These are phyloP conservation scores for Linum usitatissimum DNA, from an alignment of 345 rosid species.

Conservation along the genomic window DNA sequence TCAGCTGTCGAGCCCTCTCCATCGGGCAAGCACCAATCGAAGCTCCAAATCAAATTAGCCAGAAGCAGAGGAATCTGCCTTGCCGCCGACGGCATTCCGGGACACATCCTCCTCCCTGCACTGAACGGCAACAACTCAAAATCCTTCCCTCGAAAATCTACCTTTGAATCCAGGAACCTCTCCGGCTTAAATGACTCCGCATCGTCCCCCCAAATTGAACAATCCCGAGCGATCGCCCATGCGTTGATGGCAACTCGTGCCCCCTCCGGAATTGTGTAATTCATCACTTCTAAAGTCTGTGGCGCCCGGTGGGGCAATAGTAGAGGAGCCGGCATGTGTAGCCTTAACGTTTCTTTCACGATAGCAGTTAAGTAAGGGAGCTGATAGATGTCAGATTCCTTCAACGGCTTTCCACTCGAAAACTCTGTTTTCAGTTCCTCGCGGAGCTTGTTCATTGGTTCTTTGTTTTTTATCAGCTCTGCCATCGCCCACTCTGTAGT, in stretches of 20 bases:
- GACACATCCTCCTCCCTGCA: neutral
- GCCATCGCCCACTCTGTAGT: constrained; percentile 23
- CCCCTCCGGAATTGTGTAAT: neutral
- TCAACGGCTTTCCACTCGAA: neutral
- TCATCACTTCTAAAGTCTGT: neutral
- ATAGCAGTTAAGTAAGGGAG: neutral
- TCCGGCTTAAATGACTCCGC: neutral
- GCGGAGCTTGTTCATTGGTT: constrained; percentile 3
- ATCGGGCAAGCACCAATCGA: neutral
- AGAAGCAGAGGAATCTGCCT: neutral
- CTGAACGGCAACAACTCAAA: neutral
- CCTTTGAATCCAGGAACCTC: neutral
- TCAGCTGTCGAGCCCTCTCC: neutral
- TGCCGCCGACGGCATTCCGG: neutral
- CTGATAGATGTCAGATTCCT: neutral
- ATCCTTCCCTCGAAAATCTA: neutral
- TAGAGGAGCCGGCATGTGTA: neutral
- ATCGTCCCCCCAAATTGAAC: neutral
- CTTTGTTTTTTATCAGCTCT: constrained; percentile 12
- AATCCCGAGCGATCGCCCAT: constrained; percentile 2
- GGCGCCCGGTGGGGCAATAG: neutral
- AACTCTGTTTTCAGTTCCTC: constrained; percentile 10
- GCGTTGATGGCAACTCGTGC: neutral
- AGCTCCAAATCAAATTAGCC: neutral
- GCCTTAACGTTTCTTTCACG: constrained; percentile 2